These are phyloP conservation scores for Plantago elongata DNA, from an alignment of 257 asterid genomes.

Conservation along the genomic window DNA sequence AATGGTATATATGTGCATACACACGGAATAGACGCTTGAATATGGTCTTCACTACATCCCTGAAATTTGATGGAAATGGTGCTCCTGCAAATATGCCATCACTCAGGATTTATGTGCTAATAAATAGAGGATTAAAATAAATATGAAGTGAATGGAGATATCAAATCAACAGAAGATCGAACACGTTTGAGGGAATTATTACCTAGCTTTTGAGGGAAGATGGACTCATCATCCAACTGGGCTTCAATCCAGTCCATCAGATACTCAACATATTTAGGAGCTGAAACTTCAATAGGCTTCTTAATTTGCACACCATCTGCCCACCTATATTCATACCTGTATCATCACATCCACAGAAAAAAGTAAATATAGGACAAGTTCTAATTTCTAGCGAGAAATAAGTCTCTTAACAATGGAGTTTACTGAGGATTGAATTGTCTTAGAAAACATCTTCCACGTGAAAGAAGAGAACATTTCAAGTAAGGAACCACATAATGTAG, in stretches of 20 bases:
- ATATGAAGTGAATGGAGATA: not conserved
- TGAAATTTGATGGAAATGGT: slow-evolving; percentile 74
- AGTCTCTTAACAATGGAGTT: not conserved
- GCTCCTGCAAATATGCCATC: slow-evolving; percentile 48
- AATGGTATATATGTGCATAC: slow-evolving; percentile 75
- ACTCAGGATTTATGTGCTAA: slow-evolving; percentile 17
- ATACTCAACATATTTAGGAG: slow-evolving; percentile 50
- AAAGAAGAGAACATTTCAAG: not conserved
- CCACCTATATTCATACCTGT: slow-evolving; percentile 94
- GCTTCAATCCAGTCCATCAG: slow-evolving; percentile 54
- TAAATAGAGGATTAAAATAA: not conserved
- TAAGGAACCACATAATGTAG: no score
- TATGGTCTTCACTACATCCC: slow-evolving; percentile 79
- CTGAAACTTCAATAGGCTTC: slow-evolving; percentile 93
- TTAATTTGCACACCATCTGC: slow-evolving; percentile 88
- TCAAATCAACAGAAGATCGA: not conserved
- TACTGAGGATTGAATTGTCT: not conserved
- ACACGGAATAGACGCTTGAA: slow-evolving; percentile 81
- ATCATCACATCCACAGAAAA: slow-evolving; percentile 4
- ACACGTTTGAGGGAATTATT: slow-evolving; percentile 9
- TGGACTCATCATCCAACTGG: slow-evolving; percentile 49
- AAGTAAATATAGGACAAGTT: not conserved
- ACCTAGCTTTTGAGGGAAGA: slow-evolving; percentile 60
- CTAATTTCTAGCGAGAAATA: not conserved
- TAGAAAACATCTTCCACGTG: not conserved